Evolutionary conservation across 106 monocot species (phyloP).

Genomic region (Apostasia ramifera): DNA sequence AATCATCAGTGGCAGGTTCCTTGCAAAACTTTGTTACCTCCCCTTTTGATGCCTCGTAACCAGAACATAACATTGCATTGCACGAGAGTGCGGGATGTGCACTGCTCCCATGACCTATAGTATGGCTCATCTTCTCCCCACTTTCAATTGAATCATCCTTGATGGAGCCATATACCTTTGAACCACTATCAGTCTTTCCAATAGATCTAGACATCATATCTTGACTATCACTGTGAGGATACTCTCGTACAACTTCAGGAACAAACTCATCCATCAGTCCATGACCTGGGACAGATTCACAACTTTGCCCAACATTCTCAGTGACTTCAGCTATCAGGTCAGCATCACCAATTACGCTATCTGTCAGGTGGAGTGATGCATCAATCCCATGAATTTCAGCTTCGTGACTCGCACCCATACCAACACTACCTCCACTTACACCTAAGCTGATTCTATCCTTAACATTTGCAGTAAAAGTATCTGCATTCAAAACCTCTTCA

Average conservation of each 20-base stretch:
- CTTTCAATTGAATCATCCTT: slow-evolving; percentile 95
- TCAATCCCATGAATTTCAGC: slow-evolving; percentile 95
- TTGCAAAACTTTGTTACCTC: slow-evolving; percentile 73
- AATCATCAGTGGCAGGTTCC: slow-evolving; percentile 27
- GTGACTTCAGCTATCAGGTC: slow-evolving; percentile 80
- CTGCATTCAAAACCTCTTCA: slow-evolving; percentile 82
- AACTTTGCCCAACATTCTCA: slow-evolving; percentile 84
- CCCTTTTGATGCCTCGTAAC: slow-evolving; percentile 68
- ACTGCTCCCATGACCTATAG: slow-evolving; percentile 40
- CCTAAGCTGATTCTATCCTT: slow-evolving; percentile 85
- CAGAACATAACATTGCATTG: slow-evolving; percentile 80
- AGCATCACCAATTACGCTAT: slow-evolving; percentile 63
- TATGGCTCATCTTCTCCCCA: slow-evolving; percentile 59
- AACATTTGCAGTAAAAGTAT: slow-evolving; percentile 61
- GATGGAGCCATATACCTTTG: slow-evolving; percentile 80
- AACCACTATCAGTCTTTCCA: slow-evolving; percentile 81
- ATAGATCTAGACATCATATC: slow-evolving; percentile 83
- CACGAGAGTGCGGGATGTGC: slow-evolving; percentile 87
- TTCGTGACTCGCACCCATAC: slow-evolving; percentile 98
- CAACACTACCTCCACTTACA: slow-evolving; percentile 93
- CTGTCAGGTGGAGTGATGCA: slow-evolving; percentile 51
- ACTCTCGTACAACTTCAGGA: slow-evolving; percentile 67
- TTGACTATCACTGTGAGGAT: slow-evolving; percentile 91
- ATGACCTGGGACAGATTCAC: slow-evolving; percentile 82
- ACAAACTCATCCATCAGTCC: slow-evolving; percentile 88